phyloP scores from a whole-genome alignment of 2,329 filamentous ascomycete species.

The Xylariaceae sp. region DNA sequence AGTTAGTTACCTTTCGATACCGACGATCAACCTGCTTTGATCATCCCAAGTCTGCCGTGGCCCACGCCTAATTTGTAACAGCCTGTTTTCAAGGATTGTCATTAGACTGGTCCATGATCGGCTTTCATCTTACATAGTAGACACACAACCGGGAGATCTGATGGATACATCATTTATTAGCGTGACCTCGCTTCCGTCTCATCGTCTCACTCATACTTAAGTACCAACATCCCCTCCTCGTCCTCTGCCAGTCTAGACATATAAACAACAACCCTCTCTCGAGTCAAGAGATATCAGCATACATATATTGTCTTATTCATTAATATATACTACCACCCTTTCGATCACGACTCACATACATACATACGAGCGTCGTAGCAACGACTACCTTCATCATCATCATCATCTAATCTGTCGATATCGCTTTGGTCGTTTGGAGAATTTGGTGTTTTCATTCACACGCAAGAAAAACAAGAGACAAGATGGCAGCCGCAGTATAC shows the following conservation, averaged over 20 bases:
- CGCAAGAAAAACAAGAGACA: slow-evolving; percentile 18
- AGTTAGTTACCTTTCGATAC: slow-evolving; percentile 35
- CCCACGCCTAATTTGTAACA: slow-evolving; percentile 54
- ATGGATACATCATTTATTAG: slow-evolving; percentile 41
- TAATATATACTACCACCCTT: slow-evolving; percentile 2
- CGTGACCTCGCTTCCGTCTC: slow-evolving; percentile 35
- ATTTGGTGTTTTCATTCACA: slow-evolving; percentile 25
- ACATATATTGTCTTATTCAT: slow-evolving; percentile 7
- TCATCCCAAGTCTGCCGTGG: slow-evolving; percentile 42
- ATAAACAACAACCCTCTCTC: slow-evolving; percentile 14
- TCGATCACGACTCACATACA: slow-evolving; percentile 2
- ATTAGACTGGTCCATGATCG: slow-evolving; percentile 49
- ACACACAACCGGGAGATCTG: slow-evolving; percentile 43
- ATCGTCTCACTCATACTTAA: slow-evolving; percentile 41
- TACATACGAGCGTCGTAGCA: slow-evolving; percentile 11
- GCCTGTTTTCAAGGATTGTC: slow-evolving; percentile 45
- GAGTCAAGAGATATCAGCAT: slow-evolving; percentile 15
- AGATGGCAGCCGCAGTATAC: slow-evolving; percentile 46
- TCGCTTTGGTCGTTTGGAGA: not conserved
- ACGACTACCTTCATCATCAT: not conserved
- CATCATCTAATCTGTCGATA: slow-evolving; percentile 8
- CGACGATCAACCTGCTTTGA: slow-evolving; percentile 33
- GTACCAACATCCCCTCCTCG: slow-evolving; percentile 37
- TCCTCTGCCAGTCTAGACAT: slow-evolving; percentile 13
- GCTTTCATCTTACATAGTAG: slow-evolving; percentile 37